Evolutionary conservation across 257 asterid species (phyloP), one percentile per base, ranked within the genome.

Genomic region (Penstemon newberryi): DNA sequence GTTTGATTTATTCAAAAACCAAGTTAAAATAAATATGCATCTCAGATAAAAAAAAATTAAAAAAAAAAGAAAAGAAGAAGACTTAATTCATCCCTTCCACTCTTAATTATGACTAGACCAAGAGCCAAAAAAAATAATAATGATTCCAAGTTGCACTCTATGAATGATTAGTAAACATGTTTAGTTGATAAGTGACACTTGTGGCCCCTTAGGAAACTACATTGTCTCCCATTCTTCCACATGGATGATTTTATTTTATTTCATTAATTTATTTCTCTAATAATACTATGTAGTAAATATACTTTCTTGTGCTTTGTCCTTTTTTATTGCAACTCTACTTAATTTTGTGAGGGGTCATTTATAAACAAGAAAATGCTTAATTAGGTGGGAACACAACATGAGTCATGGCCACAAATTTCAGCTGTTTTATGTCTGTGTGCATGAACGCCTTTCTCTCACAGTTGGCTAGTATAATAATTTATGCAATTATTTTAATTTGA

Each of bases 141-240:
- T 77, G 63, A 77, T 71, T 45, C 40, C 3, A 56, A 55, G 70
- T 52, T 63, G 83, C 84, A 79, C 78, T 79, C 74, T 69, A 61
- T 50, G 66, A 68, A 72, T 79, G 78, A 75, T 79, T 72, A 72
- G 49, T 51, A 42, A 70, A 54, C 60, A 75, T 75, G 81, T 58
- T 72, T 46, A 33, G 56, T 71, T 72, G 73, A 65, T 79, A 67
- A 76, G 79, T 75, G 84, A 72, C 80, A 75, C 64, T 69, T 52
- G 75, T 79, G 84, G 84, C 7, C 75, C 84, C 69, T 56, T 54
- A 8, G 4, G 13, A 54, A 65, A 36, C 75, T 72, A 50, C 65
- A 51, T 53, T 71, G 77, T 72, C 77, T 58, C 75, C 71, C 65
- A 36, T 50, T 52, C 49, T 43, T 73, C 64, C 76, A 69, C 73